Percentiles rank a stretch among this genome's conserved stretches.
These are phyloP conservation scores for Suhomyces sp. DNA, from an alignment of 805 yeast genomes.

Conservation along the genomic window DNA sequence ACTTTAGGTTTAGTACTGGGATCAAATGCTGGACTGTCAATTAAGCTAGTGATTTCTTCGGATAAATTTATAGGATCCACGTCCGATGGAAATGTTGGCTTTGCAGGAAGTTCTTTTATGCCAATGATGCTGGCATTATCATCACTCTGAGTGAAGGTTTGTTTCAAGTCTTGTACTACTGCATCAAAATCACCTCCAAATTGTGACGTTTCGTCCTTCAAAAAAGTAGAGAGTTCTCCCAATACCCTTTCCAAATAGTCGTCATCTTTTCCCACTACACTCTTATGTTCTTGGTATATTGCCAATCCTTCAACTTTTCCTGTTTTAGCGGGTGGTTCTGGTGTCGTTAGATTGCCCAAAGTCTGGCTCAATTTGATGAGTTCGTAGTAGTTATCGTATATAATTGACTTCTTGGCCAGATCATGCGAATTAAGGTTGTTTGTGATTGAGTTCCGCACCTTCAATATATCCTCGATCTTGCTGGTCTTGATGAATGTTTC, in stretches of 20 bases:
- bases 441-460: conserved; percentile 34
- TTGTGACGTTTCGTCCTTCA: conserved; percentile 15
- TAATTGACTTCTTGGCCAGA: conserved; percentile 64
- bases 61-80: conserved; percentile 8
- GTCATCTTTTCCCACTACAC: neutral
- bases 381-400: conserved; percentile 75
- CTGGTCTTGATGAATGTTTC: conserved; percentile 20
- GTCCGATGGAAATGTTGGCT: neutral
- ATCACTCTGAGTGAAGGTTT: neutral
- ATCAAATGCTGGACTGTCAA: conserved; percentile 3
- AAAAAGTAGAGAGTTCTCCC: conserved; percentile 24
- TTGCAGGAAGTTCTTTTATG: conserved; percentile 7
- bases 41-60: conserved; percentile 13
- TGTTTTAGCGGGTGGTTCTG: conserved; percentile 1
- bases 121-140: conserved; percentile 16
- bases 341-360: conserved; percentile 23
- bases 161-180: conserved; percentile 13
- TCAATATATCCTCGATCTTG: conserved; percentile 30
- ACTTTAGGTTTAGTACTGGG: conserved; percentile 3
- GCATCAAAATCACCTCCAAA: conserved; percentile 23
- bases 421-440: conserved; percentile 51
- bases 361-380: conserved; percentile 65
- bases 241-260: conserved; percentile 18
- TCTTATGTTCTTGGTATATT: conserved; percentile 1
- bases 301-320: conserved; percentile 1